These are phyloP conservation scores for Leccinum rimulosum DNA, from an alignment of 768 basidiomycete genomes.

Conservation along the genomic window DNA sequence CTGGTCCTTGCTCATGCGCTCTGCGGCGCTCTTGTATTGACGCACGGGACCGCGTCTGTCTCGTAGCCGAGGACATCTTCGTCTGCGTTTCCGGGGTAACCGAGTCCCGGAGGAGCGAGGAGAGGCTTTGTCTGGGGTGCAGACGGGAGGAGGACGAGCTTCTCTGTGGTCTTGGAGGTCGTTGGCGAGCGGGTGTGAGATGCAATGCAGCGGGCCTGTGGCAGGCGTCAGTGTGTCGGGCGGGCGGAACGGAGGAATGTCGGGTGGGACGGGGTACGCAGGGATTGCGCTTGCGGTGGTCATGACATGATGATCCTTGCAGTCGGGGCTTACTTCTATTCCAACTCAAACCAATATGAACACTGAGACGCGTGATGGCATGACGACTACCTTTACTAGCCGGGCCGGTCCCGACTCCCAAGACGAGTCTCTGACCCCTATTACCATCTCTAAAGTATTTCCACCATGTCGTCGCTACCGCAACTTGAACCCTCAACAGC, in stretches of 20 bases:
- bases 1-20: constrained; percentile 86
- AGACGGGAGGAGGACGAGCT: constrained; percentile 86
- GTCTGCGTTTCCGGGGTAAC: constrained; percentile 29
- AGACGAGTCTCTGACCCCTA: too few species aligned
- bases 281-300: background rate
- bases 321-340: too few species aligned
- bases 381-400: too few species aligned
- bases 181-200: constrained; percentile 16
- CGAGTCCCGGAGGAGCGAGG: constrained; percentile 17
- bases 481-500: too few species aligned
- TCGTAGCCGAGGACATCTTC: constrained; percentile 60
- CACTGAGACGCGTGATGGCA: too few species aligned
- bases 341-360: too few species aligned
- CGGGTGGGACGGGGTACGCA: constrained; percentile 21
- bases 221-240: constrained; percentile 21
- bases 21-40: constrained; percentile 82
- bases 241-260: constrained; percentile 19
- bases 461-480: too few species aligned
- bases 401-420: too few species aligned
- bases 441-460: too few species aligned
- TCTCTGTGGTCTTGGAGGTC: constrained; percentile 60
- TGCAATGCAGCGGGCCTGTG: constrained; percentile 21
- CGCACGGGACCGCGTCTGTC: constrained; percentile 56
- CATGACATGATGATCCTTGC: too few species aligned
- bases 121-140: constrained; percentile 84